phyloP scores from a whole-genome alignment of 495 filamentous ascomycete genomes.

The Xylaria scruposa region DNA sequence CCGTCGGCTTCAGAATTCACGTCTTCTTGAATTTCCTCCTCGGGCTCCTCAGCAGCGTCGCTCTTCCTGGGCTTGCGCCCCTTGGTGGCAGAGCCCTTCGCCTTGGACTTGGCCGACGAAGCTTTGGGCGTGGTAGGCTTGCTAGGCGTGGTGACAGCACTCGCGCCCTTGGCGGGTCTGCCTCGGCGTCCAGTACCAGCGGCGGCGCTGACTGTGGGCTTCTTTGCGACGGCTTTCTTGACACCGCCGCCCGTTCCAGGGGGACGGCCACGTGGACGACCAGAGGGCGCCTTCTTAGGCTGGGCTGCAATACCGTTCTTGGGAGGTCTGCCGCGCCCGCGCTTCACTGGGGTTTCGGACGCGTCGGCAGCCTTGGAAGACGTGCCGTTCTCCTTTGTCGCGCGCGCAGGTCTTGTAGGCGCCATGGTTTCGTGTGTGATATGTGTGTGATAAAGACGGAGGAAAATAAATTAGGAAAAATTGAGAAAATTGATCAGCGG shows the following conservation, averaged over 20 bases:
- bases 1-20: conserved; percentile 32
- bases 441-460: background rate
- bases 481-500: background rate
- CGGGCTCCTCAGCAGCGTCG: conserved; percentile 28
- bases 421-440: conserved; percentile 31
- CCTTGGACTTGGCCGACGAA: conserved; percentile 23
- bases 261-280: conserved; percentile 54
- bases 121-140: conserved; percentile 39
- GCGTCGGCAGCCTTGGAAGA: conserved; percentile 25
- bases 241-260: conserved; percentile 45
- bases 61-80: conserved; percentile 34
- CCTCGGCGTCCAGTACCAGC: conserved; percentile 38
- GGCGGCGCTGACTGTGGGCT: conserved; percentile 26
- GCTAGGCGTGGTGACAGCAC: conserved; percentile 32
- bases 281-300: conserved; percentile 45
- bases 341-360: conserved; percentile 42
- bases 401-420: conserved; percentile 35
- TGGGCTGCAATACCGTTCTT: conserved; percentile 46
- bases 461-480: conserved; percentile 11
- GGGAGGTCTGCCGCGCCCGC: conserved; percentile 53
- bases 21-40: conserved; percentile 33
- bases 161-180: conserved; percentile 42
- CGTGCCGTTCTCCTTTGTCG: conserved; percentile 35
- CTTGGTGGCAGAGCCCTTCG: conserved; percentile 32
- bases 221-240: conserved; percentile 42